Base-by-base conservation (phyloP, 225 moss, liverwort and hornwort genomes). In the Straminergon stramineum region DNA sequence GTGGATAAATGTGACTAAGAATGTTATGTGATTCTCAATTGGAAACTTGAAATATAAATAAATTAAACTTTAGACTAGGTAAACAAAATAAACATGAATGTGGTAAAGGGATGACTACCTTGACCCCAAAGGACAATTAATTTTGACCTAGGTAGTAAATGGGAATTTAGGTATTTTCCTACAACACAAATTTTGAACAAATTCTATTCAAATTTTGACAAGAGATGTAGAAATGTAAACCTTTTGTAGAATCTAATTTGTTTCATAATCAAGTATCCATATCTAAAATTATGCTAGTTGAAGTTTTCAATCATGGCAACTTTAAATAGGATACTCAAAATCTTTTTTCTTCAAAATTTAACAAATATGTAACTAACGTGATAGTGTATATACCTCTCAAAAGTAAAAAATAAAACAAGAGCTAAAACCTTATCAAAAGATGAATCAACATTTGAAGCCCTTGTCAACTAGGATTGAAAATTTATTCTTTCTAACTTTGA, bases 231-330 rank as follows among this genome's bases (percentile, higher is more conserved):
- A n/a, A 69, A n/a, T 69, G 7, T 22, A 69, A 69, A 12, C 5
- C 68, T 70, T 70, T 4, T 23, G 23, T 2, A 39, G 34, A 13
- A 24, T 61, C 22, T 13, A 23, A 21, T 70, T 39, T 70, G n/a
- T 39, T 13, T 23, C 69, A 23, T 23, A 2, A 70, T 70, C 2
- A 39, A n/a, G 13, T 12, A 4, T 4, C 13, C 0, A 23, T 1
- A n/a, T 22, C 13, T n/a, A n/a, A 70, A 23, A 23, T 23, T 70
- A 13, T 39, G 11, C 7, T 70, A 39, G 4, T n/a, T 69, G 4
- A 69, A n/a, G 7, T 7, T n/a, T 23, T n/a, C 0, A n/a, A 0
- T 69, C 13, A 0, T 0, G 1, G 7, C 23, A 7, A n/a, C 13
- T 39, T 69, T 39, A 39, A 23, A 39, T 13, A 39, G 12, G 13